Evolutionary conservation across 1,284 basidiomycete species (phyloP), one percentile per base, ranked within the genome.

Genomic region (Moesziomyces sp.): DNA sequence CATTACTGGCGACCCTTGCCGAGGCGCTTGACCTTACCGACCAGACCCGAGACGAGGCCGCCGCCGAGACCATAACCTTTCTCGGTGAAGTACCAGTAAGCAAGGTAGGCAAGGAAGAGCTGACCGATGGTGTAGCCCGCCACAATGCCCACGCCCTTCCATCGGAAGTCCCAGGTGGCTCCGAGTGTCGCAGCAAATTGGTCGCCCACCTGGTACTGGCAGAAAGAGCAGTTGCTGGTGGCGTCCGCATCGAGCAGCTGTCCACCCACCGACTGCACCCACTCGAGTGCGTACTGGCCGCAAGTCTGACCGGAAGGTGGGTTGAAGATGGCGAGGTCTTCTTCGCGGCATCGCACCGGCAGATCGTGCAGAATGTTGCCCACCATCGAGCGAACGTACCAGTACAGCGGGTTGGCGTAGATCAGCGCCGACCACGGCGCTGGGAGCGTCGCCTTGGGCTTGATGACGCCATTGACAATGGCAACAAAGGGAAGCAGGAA

Each of bases 381-480:
- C 3, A 83, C 58, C 52, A 79, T 78, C 13, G 71, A 80, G 11
- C 76, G 62, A 28, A 83, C 63, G 57, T 80, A 80, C 64, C 76
- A 79, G 43, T 76, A 71, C 38, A 82, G 61, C 2, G 81, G 81
- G 46, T 78, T 79, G 47, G 73, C 50, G 21, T 65, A 76, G 63
- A 75, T 79, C 51, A 82, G 60, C 24, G 66, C 76, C 0, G 50
- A 50, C 79, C 76, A 83, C 18, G 77, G 80, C 14, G 52, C 52
- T 10, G 78, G 78, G 40, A 83, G 67, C 47, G 60, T 56, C 10
- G 62, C 11, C 14, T 73, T 74, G 9, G 81, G 81, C 40, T 80
- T 73, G 40, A 83, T 78, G 60, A 83, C 78, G 47, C 81, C 81
- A 46, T 79, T 78, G 63, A 77, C 86, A 49, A 87, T 81, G 35